Evolutionary conservation across 768 basidiomycete species (phyloP).

Genomic region (Megacollybia marginata): DNA sequence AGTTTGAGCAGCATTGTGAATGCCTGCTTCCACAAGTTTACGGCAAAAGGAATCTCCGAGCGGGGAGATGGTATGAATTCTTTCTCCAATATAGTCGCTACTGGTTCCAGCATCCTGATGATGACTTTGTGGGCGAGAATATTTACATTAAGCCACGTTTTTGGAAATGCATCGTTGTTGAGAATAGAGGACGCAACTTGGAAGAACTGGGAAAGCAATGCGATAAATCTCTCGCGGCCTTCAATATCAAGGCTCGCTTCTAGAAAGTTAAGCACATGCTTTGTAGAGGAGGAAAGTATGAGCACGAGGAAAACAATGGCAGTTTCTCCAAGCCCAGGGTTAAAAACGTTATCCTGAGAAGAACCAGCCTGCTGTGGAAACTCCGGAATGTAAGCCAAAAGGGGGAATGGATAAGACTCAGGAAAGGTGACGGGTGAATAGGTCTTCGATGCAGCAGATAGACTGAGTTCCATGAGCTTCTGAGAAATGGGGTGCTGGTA

Average conservation of each 20-base stretch:
- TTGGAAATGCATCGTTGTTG: conserved; percentile 82
- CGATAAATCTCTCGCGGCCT: conserved; percentile 71
- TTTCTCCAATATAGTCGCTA: conserved; percentile 67
- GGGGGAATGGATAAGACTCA: conserved; percentile 87
- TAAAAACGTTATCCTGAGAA: conserved; percentile 51
- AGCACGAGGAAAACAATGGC: conserved; percentile 81
- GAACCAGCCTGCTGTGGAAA: conserved; percentile 28
- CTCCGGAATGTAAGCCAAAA: conserved; percentile 63
- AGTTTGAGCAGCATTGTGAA: conserved; percentile 80
- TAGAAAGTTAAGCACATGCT: conserved; percentile 71
- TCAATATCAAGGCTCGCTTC: conserved; percentile 83
- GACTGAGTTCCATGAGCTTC: conserved; percentile 62
- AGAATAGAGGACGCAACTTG: conserved; percentile 75
- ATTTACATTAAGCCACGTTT: conserved; percentile 87
- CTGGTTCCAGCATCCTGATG: conserved; percentile 81
- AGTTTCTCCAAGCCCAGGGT: conserved; percentile 76
- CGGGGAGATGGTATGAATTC: conserved; percentile 73
- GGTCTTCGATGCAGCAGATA: conserved; percentile 48
- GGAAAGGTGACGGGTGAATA: conserved; percentile 76
- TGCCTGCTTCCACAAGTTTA: conserved; percentile 72
- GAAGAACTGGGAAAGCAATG: conserved; percentile 72
- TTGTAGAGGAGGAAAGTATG: conserved; percentile 70
- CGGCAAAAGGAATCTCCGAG: conserved; percentile 62
- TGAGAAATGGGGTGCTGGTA: conserved; percentile 61
- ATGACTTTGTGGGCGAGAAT: conserved; percentile 83